A percentile compares a stretch with the other conserved stretches of the same genome.
phyloP scores from a whole-genome alignment of 139 green algal species.

The Protoeuglena noctilucae region DNA sequence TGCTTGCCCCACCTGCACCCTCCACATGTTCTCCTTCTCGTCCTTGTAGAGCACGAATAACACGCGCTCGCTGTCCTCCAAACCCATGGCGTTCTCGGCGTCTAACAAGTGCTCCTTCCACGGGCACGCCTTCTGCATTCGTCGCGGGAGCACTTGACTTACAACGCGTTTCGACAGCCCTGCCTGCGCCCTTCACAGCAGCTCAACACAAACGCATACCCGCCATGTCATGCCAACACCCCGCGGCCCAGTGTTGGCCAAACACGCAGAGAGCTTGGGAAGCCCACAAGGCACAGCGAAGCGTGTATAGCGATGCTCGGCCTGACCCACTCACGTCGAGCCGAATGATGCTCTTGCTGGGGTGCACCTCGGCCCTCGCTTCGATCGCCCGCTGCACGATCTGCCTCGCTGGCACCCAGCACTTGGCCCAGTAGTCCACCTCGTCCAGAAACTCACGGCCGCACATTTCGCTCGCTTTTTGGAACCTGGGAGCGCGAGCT shows the following conservation, averaged over 20 bases:
- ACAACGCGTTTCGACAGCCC: too few relatives aligned
- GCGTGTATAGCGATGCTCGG: constrained; percentile 1
- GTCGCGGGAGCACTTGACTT: too few relatives aligned
- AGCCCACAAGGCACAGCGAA: neutral
- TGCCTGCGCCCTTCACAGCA: too few relatives aligned
- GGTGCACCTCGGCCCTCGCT: constrained; percentile 25
- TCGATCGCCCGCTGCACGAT: constrained; percentile 41
- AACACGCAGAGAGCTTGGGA: constrained; percentile 3
- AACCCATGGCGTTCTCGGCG: constrained; percentile 70
- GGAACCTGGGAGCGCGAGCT: too few relatives aligned
- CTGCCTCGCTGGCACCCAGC: constrained; percentile 71
- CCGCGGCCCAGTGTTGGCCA: too few relatives aligned
- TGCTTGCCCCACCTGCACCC: constrained; percentile 29
- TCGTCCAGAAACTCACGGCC: constrained; percentile 65
- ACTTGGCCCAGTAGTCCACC: constrained; percentile 34
- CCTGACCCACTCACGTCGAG: too few relatives aligned
- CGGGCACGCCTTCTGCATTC: constrained; percentile 29
- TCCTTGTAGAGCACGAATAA: constrained; percentile 44
- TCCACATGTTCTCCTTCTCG: constrained; percentile 57
- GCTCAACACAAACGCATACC: too few relatives aligned
- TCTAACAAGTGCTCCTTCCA: constrained; percentile 96
- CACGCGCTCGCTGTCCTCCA: constrained; percentile 24
- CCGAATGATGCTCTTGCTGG: too few relatives aligned
- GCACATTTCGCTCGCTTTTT: constrained; percentile 65
- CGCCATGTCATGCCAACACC: too few relatives aligned